A percentile compares a stretch with the other conserved stretches of the same genome.
These are phyloP conservation scores for Clitoria ternatea DNA, from an alignment of 306 rosid genomes.

Conservation along the genomic window DNA sequence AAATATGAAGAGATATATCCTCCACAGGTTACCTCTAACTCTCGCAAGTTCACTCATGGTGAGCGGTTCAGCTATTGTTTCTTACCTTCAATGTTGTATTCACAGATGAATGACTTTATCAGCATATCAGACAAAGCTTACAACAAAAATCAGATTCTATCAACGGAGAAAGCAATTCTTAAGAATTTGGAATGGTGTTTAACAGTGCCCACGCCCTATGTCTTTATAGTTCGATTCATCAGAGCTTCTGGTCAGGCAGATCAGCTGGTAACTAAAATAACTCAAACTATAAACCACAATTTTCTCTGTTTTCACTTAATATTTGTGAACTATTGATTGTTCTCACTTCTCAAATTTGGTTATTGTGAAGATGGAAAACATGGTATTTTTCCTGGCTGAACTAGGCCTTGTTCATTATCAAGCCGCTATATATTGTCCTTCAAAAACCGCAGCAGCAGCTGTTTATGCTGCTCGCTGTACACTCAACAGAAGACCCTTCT, in stretches of 20 bases:
- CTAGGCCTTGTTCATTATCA: slow-evolving; percentile 45
- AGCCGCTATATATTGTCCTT: slow-evolving; percentile 27
- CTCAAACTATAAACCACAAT: too few relatives aligned
- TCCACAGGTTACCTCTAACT: slow-evolving; percentile 43
- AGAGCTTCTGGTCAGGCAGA: slow-evolving; percentile 45
- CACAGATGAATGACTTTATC: slow-evolving; percentile 44
- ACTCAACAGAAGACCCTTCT: slow-evolving; percentile 35
- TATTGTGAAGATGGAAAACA: slow-evolving; percentile 40
- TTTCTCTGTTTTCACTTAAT: too few relatives aligned
- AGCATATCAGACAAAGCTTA: slow-evolving; percentile 52
- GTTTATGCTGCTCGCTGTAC: slow-evolving; percentile 30
- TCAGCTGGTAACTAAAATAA: slow-evolving; percentile 32
- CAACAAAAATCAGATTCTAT: slow-evolving; percentile 26
- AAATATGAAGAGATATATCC: slow-evolving; percentile 55
- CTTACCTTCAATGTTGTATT: not conserved
- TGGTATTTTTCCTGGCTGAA: slow-evolving; percentile 56
- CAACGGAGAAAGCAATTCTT: slow-evolving; percentile 47
- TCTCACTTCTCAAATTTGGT: too few relatives aligned
- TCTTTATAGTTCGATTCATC: slow-evolving; percentile 45
- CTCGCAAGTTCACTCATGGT: not conserved
- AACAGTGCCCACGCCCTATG: slow-evolving; percentile 54
- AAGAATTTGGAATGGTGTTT: slow-evolving; percentile 34
- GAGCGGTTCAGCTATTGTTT: not conserved
- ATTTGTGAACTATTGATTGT: too few relatives aligned
- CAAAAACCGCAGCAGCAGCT: slow-evolving; percentile 53